A percentile compares a stretch with the other conserved stretches of the same genome.
phyloP scores from a whole-genome alignment of 352 stramenopile species.

The Globisporangium echinulatum region DNA sequence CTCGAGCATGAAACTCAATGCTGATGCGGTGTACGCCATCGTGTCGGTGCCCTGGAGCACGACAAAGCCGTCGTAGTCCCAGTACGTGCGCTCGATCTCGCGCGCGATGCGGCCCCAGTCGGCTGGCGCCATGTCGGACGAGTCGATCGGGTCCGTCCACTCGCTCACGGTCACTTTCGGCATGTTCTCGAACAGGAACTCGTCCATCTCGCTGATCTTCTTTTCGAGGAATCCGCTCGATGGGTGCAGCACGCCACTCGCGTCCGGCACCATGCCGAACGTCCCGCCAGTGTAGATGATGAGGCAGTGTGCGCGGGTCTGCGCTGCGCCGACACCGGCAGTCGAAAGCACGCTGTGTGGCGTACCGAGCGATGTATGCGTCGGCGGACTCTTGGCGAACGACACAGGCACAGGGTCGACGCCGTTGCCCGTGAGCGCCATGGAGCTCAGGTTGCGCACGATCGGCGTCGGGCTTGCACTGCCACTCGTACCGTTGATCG shows the following conservation, averaged over 20 bases:
- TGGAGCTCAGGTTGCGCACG: slow-evolving; percentile 11
- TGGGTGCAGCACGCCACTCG: slow-evolving; percentile 71
- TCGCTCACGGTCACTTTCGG: slow-evolving; percentile 67
- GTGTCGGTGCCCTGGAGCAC: slow-evolving; percentile 97
- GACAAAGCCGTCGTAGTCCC: slow-evolving; percentile 96
- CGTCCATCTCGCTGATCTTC: slow-evolving; percentile 83
- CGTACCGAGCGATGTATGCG: slow-evolving; percentile 9
- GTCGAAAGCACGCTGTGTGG: slow-evolving; percentile 13
- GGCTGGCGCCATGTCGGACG: slow-evolving; percentile 75
- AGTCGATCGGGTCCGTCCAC: slow-evolving; percentile 87
- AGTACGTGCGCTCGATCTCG: slow-evolving; percentile 93
- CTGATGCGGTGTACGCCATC: slow-evolving; percentile 95
- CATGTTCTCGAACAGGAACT: slow-evolving; percentile 83
- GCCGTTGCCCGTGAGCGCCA: slow-evolving; percentile 19
- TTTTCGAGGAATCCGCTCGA: slow-evolving; percentile 84
- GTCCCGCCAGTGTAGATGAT: slow-evolving; percentile 90
- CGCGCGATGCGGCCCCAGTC: slow-evolving; percentile 92
- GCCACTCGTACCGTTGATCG: slow-evolving; percentile 1
- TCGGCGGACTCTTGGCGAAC: slow-evolving; percentile 20
- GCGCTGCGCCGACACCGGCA: not conserved
- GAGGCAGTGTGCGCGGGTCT: slow-evolving; percentile 50
- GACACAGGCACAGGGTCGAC: slow-evolving; percentile 28
- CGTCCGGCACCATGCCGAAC: slow-evolving; percentile 86
- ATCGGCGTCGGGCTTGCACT: slow-evolving; percentile 6
- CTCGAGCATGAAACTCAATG: slow-evolving; percentile 96